These are phyloP conservation scores for Globisporangium echinulatum DNA, from an alignment of 352 stramenopile genomes.

Conservation along the genomic window DNA sequence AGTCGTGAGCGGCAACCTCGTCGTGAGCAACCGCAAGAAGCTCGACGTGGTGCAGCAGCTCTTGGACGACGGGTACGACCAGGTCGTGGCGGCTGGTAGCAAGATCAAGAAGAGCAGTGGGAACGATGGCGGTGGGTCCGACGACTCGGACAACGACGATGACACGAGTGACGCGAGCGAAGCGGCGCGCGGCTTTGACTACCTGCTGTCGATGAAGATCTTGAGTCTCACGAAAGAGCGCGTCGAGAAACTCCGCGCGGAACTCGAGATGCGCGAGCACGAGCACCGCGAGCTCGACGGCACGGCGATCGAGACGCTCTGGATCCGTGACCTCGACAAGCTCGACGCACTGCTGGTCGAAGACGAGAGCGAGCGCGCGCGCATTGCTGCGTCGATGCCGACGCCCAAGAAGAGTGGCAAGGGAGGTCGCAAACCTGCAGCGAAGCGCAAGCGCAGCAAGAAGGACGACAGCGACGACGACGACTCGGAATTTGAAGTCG, in stretches of 20 bases:
- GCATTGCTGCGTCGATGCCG: slow-evolving; percentile 48
- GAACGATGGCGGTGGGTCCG: slow-evolving; percentile 17
- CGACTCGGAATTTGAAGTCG: slow-evolving; percentile 62
- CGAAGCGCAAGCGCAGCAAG: slow-evolving; percentile 50
- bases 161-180: slow-evolving; percentile 23
- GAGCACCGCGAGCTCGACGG: slow-evolving; percentile 79
- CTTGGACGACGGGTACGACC: slow-evolving; percentile 85
- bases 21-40: slow-evolving; percentile 94
- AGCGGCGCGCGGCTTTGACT: slow-evolving; percentile 85
- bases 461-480: slow-evolving; percentile 41
- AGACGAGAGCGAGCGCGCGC: slow-evolving; percentile 50
- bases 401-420: slow-evolving; percentile 47
- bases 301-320: slow-evolving; percentile 88
- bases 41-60: slow-evolving; percentile 89
- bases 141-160: slow-evolving; percentile 48
- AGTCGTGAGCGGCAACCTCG: slow-evolving; percentile 87
- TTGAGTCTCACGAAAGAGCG: slow-evolving; percentile 92
- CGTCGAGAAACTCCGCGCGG: slow-evolving; percentile 86
- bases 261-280: slow-evolving; percentile 82
- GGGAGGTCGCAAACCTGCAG: slow-evolving; percentile 24
- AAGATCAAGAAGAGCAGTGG: slow-evolving; percentile 48
- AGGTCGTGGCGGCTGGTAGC: slow-evolving; percentile 32
- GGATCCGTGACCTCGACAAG: slow-evolving; percentile 90
- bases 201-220: slow-evolving; percentile 94
- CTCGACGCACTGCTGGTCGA: slow-evolving; percentile 71